Percentiles rank a stretch among this genome's conserved stretches.
These are phyloP conservation scores for Lavandula angustifolia DNA, from an alignment of 257 asterid genomes.

Conservation along the genomic window DNA sequence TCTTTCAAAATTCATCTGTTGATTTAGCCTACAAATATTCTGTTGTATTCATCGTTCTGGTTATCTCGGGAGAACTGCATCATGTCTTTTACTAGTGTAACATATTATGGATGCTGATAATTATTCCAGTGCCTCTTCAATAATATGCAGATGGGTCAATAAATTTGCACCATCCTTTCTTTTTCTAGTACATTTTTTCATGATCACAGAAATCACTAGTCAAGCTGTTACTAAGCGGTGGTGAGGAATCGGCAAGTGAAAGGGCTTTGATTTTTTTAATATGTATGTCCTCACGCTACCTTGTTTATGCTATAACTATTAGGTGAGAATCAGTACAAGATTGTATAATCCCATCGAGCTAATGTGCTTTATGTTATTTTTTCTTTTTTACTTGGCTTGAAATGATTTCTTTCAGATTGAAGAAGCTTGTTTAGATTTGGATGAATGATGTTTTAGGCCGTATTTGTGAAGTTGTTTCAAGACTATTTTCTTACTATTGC, in stretches of 20 bases:
- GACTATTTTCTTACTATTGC: slow-evolving; percentile 28
- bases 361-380: background rate
- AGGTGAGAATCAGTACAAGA: background rate
- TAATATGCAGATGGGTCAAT: background rate
- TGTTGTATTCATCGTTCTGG: slow-evolving; percentile 16
- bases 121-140: slow-evolving; percentile 1
- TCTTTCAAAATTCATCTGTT: no score
- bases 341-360: slow-evolving; percentile 4
- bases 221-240: background rate
- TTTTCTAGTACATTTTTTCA: background rate
- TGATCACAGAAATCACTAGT: background rate
- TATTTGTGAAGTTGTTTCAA: slow-evolving; percentile 22
- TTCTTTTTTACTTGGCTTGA: slow-evolving; percentile 13
- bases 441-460: slow-evolving; percentile 22
- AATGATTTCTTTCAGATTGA: background rate
- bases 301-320: background rate
- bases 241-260: background rate
- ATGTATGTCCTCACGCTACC: no score
- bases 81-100: background rate
- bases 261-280: background rate
- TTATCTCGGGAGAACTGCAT: slow-evolving; percentile 5
- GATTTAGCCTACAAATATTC: no score
- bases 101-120: background rate
- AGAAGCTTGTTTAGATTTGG: slow-evolving; percentile 7
- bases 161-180: slow-evolving; percentile 1